Conservation (phyloP, 345 rosid species). For the Pistacia atlantica region DNA sequence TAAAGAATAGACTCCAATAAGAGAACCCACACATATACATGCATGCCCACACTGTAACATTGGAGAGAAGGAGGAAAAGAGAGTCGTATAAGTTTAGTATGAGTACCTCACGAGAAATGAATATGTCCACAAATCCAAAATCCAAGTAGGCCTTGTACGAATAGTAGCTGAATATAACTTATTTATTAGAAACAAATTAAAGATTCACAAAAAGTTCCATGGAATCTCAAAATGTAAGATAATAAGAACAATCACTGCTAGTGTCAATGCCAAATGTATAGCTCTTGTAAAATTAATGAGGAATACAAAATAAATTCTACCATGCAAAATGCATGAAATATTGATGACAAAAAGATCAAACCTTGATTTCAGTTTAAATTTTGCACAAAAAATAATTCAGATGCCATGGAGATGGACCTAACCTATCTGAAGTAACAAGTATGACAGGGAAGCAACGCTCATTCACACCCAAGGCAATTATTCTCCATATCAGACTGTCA, state of each 20-base stretch:
- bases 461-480: constrained; percentile 81
- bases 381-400: constrained; percentile 5
- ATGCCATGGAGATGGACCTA: constrained; percentile 23
- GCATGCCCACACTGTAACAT: not conserved
- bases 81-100: constrained; percentile 3
- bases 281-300: not conserved
- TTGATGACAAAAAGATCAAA: not conserved
- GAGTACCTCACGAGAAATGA: constrained; percentile 95
- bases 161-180: constrained; percentile 66
- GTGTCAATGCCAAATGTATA: not conserved
- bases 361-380: not conserved
- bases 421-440: constrained; percentile 88
- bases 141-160: constrained; percentile 80
- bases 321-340: not conserved
- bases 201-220: not conserved
- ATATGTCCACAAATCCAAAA: constrained; percentile 82
- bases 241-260: not conserved
- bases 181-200: constrained; percentile 22
- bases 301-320: not conserved
- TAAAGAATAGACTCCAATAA: not conserved
- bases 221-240: not conserved
- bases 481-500: constrained; percentile 90
- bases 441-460: constrained; percentile 82
- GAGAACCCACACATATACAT: not conserved
- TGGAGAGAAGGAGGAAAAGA: not conserved